A percentile compares a stretch with the other conserved stretches of the same genome.
These are phyloP conservation scores for Cordyceps farinosa DNA, from an alignment of 2,329 filamentous ascomycete species.

Conservation along the genomic window DNA sequence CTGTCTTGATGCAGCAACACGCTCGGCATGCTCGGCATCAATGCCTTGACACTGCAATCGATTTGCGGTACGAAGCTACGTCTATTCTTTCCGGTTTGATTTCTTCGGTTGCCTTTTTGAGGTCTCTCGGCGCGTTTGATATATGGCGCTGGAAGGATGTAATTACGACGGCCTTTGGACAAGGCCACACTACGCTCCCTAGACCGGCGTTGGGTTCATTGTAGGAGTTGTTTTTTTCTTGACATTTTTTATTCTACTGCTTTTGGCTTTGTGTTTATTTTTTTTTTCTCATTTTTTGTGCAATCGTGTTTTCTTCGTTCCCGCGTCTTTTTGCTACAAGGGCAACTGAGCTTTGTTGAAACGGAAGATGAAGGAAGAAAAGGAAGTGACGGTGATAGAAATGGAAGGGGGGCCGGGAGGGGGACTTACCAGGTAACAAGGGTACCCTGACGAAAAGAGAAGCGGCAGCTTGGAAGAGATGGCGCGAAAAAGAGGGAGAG, in stretches of 20 bases:
- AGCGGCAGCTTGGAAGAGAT: neutral
- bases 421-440: neutral
- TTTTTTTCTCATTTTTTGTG: neutral
- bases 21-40: neutral
- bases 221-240: constrained; percentile 14
- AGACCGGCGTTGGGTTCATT: constrained; percentile 18
- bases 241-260: constrained; percentile 13
- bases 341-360: neutral
- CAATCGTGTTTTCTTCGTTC: neutral
- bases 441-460: neutral
- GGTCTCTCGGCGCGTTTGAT: constrained; percentile 23
- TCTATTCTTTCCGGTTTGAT: constrained; percentile 5
- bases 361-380: neutral
- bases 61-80: constrained; percentile 17
- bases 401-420: neutral
- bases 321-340: neutral
- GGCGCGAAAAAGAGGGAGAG: neutral
- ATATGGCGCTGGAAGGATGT: constrained; percentile 34
- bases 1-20: neutral
- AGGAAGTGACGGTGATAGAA: constrained; percentile 1
- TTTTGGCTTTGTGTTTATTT: constrained; percentile 6
- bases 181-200: constrained; percentile 18
- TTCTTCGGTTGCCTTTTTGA: neutral
- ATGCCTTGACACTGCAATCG: neutral
- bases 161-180: constrained; percentile 34